Evolutionary conservation across 768 basidiomycete genomes (phyloP), one percentile per base, ranked within the genome.

Genomic region (Krasilnikovozyma curviuscula): DNA sequence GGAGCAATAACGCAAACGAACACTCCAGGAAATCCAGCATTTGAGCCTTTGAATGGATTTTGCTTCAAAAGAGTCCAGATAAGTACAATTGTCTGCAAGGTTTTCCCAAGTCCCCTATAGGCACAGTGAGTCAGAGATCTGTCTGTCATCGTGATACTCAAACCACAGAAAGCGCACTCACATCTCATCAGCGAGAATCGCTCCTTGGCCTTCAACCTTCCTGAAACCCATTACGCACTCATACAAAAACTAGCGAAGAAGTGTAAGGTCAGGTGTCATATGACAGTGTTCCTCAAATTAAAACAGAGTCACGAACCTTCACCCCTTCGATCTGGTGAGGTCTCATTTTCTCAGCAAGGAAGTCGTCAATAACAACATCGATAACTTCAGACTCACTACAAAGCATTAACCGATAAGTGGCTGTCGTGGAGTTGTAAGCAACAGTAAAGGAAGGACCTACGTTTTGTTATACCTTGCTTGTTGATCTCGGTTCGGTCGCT

Each of bases 121-220:
- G 19, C 43, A 39, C 18, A 30, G 50, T 29, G 16, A 41, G 21
- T 5, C 28, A 19, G 23, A 32, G 9, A n/a, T 24, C 14, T 14
- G 32, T 5, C 13, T 30, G n/a, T 13, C 14, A 38, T 27, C 21
- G 23, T 37, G 16, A 23, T 3, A 3, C 46, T 19, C 31, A 49
- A 51, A 38, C 40, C 57, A 18, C 57, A 3, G 18, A 18, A 3
- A 10, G 10, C 8, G 13, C 40, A 40, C 64, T 29, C 53, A 84
- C 86, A 93, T 91, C 58, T 97, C 93, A 64, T 98, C 93, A 2
- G 91, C 93, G 29, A 98, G 72, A 55, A 98, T 93, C 57, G 85
- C 89, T 1, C 91, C 91, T 59, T 83, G 76, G 1, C 85, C 66
- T 40, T 89, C 85, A 53, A 85, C 83, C 61, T 78, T 81, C 46